phyloP scores from a whole-genome alignment of 1,284 basidiomycete genomes.

The Trametes versicolor region DNA sequence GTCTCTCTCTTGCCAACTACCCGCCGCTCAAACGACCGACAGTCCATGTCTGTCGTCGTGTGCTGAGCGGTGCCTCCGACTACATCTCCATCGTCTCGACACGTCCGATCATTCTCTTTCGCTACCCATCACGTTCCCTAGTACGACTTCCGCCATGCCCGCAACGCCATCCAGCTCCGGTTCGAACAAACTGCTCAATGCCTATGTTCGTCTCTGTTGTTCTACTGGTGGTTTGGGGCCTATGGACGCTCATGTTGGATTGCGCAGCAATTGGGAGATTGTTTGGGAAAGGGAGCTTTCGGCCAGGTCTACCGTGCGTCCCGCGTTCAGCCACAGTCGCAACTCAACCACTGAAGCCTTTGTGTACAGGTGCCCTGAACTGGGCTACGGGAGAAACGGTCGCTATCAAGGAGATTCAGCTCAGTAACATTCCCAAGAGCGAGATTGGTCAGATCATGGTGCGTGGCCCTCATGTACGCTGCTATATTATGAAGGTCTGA shows the following conservation, averaged over 20 bases:
- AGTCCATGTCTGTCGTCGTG: constrained; percentile 32
- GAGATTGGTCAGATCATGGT: constrained; percentile 98
- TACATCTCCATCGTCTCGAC: constrained; percentile 19
- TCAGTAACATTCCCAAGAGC: constrained; percentile 92
- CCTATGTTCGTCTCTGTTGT: constrained; percentile 43
- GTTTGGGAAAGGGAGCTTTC: constrained; percentile 93
- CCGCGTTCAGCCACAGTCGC: constrained; percentile 5
- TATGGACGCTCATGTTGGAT: not conserved
- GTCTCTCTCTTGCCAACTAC: constrained; percentile 23
- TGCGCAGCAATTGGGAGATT: constrained; percentile 92
- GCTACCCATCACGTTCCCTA: constrained; percentile 28
- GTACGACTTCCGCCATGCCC: constrained; percentile 31
- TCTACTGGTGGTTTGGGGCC: not conserved
- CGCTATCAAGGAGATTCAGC: constrained; percentile 93
- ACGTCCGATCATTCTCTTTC: constrained; percentile 31
- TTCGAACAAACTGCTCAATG: constrained; percentile 48
- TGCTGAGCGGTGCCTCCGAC: constrained; percentile 30
- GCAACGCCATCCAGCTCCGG: constrained; percentile 36
- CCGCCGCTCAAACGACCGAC: constrained; percentile 28
- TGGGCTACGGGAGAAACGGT: constrained; percentile 97
- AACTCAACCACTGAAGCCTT: constrained; percentile 13
- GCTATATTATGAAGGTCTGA: not conserved
- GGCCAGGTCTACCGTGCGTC: constrained; percentile 92
- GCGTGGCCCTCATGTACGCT: constrained; percentile 40
- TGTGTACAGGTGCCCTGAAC: constrained; percentile 83